Base-by-base conservation (phyloP, 2,329 filamentous ascomycete species). In the Fusarium sp. region DNA sequence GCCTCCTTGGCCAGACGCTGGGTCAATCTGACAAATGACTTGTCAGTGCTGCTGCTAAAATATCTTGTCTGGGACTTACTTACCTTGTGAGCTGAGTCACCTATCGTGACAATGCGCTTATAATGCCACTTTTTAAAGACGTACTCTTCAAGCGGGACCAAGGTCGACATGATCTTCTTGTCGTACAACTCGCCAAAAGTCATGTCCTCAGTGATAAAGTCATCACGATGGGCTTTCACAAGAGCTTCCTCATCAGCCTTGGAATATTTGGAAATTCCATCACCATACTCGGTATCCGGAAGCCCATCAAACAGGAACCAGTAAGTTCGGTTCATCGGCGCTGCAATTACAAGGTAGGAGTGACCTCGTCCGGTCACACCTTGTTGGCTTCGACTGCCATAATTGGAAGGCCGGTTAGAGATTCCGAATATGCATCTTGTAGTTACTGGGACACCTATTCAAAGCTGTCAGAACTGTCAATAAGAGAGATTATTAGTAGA, bases 291-390 rank as follows among this genome's bases (percentile, higher is more conserved):
- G 2, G 13, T 39, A 11, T 21, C 19, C 12, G 34, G 25, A 2
- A 59, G 51, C 23, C 56, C 37, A 13, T 59, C 41, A 14, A 59
- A 59, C 2, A 51, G 51, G 31, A 59, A 59, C 57, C 57, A 59
- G 10, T 59, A 59, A 5, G 41, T 31, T 39, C 57, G 42, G 2
- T 52, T 42, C 16, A 39, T 18, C 7, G 51, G 41, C 12, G 41
- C 57, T 12, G 41, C 57, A 14, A 26, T 39, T 2, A 59, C 51
- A 4, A 59, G 42, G 11, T 59, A 59, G 12, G 57, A 30, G 19
- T 39, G 9, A 11, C 39, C 18, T 37, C 57, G 25, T 19, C 31
- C 31, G 9, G 2, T 18, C 31, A 37, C 31, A 6, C 16, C 31
- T 18, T 37, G 31, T 18, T 37, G 31, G 31, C 31, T 37, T 37